Evolutionary conservation across 768 basidiomycete genomes (phyloP), one percentile per base, ranked within the genome.

Genomic region (Tylopilus subfusipes): DNA sequence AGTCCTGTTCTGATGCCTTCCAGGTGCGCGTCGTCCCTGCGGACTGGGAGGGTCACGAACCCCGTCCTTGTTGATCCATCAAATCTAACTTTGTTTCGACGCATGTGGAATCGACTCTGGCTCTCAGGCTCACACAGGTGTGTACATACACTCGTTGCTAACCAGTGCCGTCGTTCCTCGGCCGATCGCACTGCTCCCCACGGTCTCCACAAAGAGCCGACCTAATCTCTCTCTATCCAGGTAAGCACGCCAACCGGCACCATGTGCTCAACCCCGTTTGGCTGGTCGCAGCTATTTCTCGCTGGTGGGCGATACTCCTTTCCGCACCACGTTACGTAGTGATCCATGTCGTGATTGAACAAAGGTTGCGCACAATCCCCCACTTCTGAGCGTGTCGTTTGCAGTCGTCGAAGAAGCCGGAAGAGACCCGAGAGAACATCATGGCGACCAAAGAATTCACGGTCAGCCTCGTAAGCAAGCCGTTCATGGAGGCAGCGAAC

Each of bases 141-240:
- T 52, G 61, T 73, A 50, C 84, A 86, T 73, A 50, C 84, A 86
- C 66, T 72, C 71, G 25, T 62, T 86, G 52, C 61, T 86, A 61
- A 82, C 79, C 11, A 82, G 80, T 48, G 80, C 79, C 10, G 76
- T 87, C 52, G 67, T 82, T 13, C 88, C 86, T 19, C 78, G 88
- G 36, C 86, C 86, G 13, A 42, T 47, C 48, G 86, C 83, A 2
- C 78, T 88, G 56, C 78, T 88, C 34, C 86, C 85, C 13, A 78
- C 84, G 9, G 54, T 83, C 38, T 80, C 80, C n/a, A 54, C 61
- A 5, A 68, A 76, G 51, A 83, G 81, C 2, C 61, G 73, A 5
- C 75, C 75, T 19, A 89, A 87, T 69, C 77, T 89, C 43, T 83
- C 85, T 5, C 82, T 84, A 1, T 85, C 86, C 71, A 87, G 85